Evolutionary conservation across 192 early-diverging fungal species (phyloP).

Genomic region (Geosiphon pyriformis): DNA sequence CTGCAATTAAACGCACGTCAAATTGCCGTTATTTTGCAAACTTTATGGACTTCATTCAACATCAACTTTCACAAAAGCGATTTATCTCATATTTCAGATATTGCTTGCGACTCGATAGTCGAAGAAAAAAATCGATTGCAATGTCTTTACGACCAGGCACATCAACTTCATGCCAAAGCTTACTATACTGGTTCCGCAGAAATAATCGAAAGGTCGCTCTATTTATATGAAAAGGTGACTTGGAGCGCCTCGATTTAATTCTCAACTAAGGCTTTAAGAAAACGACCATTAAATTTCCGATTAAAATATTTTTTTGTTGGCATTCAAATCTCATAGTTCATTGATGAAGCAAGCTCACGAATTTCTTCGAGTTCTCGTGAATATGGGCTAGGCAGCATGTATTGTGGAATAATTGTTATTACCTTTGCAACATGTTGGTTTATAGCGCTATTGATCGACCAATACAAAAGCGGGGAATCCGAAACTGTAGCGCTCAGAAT

Average conservation of each 20-base stretch:
- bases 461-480: slow-evolving; percentile 3
- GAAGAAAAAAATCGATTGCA: slow-evolving; percentile 25
- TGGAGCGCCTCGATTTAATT: no score
- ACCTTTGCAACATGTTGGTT: slow-evolving; percentile 28
- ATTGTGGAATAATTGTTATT: slow-evolving; percentile 33
- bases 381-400: slow-evolving; percentile 34
- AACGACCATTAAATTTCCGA: no score
- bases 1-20: slow-evolving; percentile 64
- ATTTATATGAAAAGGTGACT: slow-evolving; percentile 14
- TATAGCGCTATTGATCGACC: neutral
- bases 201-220: neutral
- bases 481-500: no score
- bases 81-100: no score
- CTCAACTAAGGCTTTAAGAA: no score
- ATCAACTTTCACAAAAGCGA: no score
- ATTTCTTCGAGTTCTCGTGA: slow-evolving; percentile 35
- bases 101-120: no score
- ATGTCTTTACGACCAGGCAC: slow-evolving; percentile 30
- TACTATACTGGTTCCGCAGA: neutral
- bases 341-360: slow-evolving; percentile 30
- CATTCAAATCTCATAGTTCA: slow-evolving; percentile 27
- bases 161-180: slow-evolving; percentile 28
- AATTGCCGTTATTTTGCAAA: slow-evolving; percentile 34
- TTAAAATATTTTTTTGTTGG: no score
- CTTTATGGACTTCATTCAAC: slow-evolving; percentile 33